Base-by-base conservation (phyloP, 257 asterid genomes). In the Scutellaria barbata region DNA sequence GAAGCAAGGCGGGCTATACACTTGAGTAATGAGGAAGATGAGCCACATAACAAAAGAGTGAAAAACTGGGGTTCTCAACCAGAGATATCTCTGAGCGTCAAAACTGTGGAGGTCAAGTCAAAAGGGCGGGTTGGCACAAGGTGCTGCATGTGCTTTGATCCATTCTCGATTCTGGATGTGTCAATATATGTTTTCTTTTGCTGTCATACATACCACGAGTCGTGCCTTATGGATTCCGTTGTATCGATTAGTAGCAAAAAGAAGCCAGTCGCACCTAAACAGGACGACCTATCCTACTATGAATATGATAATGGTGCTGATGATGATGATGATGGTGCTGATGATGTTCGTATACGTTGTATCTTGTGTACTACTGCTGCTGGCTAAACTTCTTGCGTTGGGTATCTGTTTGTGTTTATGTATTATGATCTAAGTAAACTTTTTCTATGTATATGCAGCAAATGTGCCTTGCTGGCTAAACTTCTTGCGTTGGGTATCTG, bases 111-210 rank as follows among this genome's bases (percentile, higher is more conserved):
- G 76, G 88, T 30, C 14, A 95, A 95, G 82, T 88, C 98, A 5
- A 95, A 87, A 81, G 80, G 84, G 63, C 84, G 92, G 77, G 93
- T 92, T 3, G 91, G 96, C 39, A 80, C 92, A 57, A 86, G 97
- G 71, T 95, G 99, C 59, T 95, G 99, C 90, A 85, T 95, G 83
- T 95, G 99, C 61, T 95, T 95, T 16, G 98, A 92, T 68, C 96
- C 97, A 2, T 90, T 92, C 68, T 76, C 96, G 53, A 84, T 95
- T 43, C 98, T 85, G 33, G 85, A 84, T 18, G 90, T 78, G 54
- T 78, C 94, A 0, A 67, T 95, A 40, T 81, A 86, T 10, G 86
- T 82, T 65, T 95, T 95, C 95, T 95, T 90, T 67, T 95, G 99
- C 72, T 92, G 96, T 58, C 98, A 95, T 47, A 91, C 92, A 16